Evolutionary conservation across 169 alveolate species (phyloP).

Genomic region (Plasmodium vinckei): DNA sequence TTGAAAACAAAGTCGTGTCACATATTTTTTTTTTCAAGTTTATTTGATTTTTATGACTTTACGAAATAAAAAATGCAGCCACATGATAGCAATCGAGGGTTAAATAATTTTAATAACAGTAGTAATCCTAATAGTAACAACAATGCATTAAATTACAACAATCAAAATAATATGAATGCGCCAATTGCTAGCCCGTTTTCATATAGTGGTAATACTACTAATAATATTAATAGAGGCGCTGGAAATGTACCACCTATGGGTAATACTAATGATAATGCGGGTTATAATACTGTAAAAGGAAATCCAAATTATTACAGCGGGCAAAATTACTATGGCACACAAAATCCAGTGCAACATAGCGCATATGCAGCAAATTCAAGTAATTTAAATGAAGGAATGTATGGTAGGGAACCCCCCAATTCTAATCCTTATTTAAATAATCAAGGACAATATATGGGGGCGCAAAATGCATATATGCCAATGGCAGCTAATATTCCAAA

Average conservation of each 20-base stretch:
- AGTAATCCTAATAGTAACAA: slow-evolving; percentile 4
- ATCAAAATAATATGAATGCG: slow-evolving; percentile 42
- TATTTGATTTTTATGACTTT: background rate
- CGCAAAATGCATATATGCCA: slow-evolving; percentile 37
- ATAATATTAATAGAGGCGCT: background rate
- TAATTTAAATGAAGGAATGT: slow-evolving; percentile 41
- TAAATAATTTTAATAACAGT: slow-evolving; percentile 26
- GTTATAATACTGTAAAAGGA: slow-evolving; percentile 21
- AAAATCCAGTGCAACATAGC: slow-evolving; percentile 33
- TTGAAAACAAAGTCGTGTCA: no score
- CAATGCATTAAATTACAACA: slow-evolving; percentile 22
- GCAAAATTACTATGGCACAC: slow-evolving; percentile 37
- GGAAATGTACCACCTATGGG: background rate
- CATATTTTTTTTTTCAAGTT: background rate
- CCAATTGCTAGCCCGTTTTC: slow-evolving; percentile 66
- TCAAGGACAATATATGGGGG: slow-evolving; percentile 30
- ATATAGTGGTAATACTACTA: slow-evolving; percentile 17
- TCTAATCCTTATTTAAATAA: slow-evolving; percentile 33
- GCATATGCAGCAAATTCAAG: slow-evolving; percentile 25
- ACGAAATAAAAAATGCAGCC: slow-evolving; percentile 73
- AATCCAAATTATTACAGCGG: slow-evolving; percentile 27
- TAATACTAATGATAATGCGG: background rate
- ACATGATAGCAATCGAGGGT: slow-evolving; percentile 56
- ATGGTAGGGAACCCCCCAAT: slow-evolving; percentile 14
- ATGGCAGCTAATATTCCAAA: background rate